Base-by-base conservation (phyloP, 129 eudicot species). In the Centrapalus pauciflorus region DNA sequence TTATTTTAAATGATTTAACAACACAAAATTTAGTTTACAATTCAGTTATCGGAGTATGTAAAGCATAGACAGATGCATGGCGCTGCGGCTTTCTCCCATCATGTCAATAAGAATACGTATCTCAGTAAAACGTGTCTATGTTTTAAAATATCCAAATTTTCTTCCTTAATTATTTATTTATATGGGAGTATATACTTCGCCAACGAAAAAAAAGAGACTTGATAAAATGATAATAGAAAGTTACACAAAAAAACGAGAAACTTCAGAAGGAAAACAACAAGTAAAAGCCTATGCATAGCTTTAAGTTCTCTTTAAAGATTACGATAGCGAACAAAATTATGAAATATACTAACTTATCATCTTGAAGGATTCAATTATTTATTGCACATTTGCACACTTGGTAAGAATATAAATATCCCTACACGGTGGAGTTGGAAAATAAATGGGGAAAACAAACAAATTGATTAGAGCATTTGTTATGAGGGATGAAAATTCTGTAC, bases 51-150 rank as follows among this genome's bases (percentile, higher is more conserved):
- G 37, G 23, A 27, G 20, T 14, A 63, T 29, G 41, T 63, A 37
- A 72, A 52, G 51, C 27, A 0, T 33, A 14, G 26, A 41, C 13
- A 64, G 25, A 66, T 66, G 19, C 21, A 48, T 0, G 54, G 72
- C 9, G 25, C 2, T 51, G 49, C 37, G 17, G 35, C 10, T 55
- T 57, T 69, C 54, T 29, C 55, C 55, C 55, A 55, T 56, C 66
- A 69, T 43, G 29, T 69, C 75, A 27, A 74, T 74, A 59, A 43
- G 37, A 65, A 65, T 23, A 66, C 65, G 73, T 30, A 74, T 74
- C 20, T 59, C 20, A 11, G 4, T 43, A 16, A n/a, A 43, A 43
- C 51, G 46, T 38, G 27, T 25, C 5, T 19, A 69, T 17, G 29
- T 27, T 37, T 3, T 51, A 2, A 32, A n/a, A n/a, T 32, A 67